Base-by-base conservation (phyloP, 108 stramenopile species). In the Poteriospumella lacustris region DNA sequence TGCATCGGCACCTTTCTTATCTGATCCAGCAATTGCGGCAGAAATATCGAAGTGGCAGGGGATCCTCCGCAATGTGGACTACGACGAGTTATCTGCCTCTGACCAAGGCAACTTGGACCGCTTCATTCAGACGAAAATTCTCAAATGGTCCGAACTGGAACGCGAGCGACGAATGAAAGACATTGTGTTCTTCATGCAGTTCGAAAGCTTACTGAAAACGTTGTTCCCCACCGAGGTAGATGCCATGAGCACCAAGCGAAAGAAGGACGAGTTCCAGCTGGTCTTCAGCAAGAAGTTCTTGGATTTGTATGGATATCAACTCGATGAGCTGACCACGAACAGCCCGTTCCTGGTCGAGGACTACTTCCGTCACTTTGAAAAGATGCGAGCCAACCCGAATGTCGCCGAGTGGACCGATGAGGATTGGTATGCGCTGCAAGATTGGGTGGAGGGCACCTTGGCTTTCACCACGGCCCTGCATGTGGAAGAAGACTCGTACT, bases 131-230 rank as follows among this genome's bases (percentile, higher is more conserved):
- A 73, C 70, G 24, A 44, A 33, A 19, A 24, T 73, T 12, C 33
- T 73, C 12, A 73, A 38, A 38, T 73, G 70, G 70, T 28, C 26
- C 19, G 44, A 73, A 38, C 5, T 44, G 28, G 70, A 73, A 38
- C 70, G 70, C 5, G 5, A 34, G 36, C 70, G 33, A 73, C 36
- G 70, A 5, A 73, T 73, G 70, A 73, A 73, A 38, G 70, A 73
- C 42, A n/a, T 31, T n/a, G 3, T 73, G 5, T 73, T 73, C 70
- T 34, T 9, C 36, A 38, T 52, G 5, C 9, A 73, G 42, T 73
- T 73, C 31, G 3, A 73, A n/a, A 24, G 36, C 9, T 5, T 73
- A 34, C 36, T 15, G 3, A 3, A 19, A 9, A 12, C 41, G 5
- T 5, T 73, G 33, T 73, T 73, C 31, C 70, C 70, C 36, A 56